Percentiles rank a stretch among this genome's conserved stretches.
Evolutionary conservation across 805 yeast species (phyloP).

Genomic region (Hanseniaspora hatyaiensis): DNA sequence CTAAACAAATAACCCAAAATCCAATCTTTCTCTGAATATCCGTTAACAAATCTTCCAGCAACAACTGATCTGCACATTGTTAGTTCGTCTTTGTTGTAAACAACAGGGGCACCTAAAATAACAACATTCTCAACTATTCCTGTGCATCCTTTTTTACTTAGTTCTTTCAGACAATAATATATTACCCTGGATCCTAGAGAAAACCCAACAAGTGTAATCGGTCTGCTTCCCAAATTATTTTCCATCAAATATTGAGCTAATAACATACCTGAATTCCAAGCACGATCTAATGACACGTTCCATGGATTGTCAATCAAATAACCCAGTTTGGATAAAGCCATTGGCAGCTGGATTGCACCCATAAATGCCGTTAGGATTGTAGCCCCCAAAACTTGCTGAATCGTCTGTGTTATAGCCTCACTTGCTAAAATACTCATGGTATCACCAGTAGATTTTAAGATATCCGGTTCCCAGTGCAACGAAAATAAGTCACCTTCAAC

Average conservation of each 20-base stretch:
- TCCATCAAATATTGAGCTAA: slow-evolving; percentile 82
- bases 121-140: slow-evolving; percentile 85
- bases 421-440: slow-evolving; percentile 87
- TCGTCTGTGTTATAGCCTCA: slow-evolving; percentile 82
- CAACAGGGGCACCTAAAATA: slow-evolving; percentile 79
- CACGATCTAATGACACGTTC: slow-evolving; percentile 93
- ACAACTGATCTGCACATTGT: slow-evolving; percentile 73
- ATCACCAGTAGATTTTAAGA: slow-evolving; percentile 91
- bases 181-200: slow-evolving; percentile 88
- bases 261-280: slow-evolving; percentile 89
- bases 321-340: slow-evolving; percentile 79
- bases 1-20: slow-evolving; percentile 86
- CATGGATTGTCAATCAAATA: slow-evolving; percentile 92
- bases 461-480: slow-evolving; percentile 93
- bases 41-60: slow-evolving; percentile 80
- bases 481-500: slow-evolving; percentile 94
- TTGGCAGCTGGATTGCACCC: slow-evolving; percentile 87
- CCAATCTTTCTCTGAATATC: slow-evolving; percentile 90
- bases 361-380: slow-evolving; percentile 79
- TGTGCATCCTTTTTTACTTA: slow-evolving; percentile 72
- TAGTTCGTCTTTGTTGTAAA: slow-evolving; percentile 65
- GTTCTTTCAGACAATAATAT: slow-evolving; percentile 75
- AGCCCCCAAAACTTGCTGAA: slow-evolving; percentile 89
- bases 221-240: slow-evolving; percentile 82
- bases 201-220: slow-evolving; percentile 84